Evolutionary conservation across 352 stramenopile species (phyloP).

Genomic region (Phytophthora idaei): DNA sequence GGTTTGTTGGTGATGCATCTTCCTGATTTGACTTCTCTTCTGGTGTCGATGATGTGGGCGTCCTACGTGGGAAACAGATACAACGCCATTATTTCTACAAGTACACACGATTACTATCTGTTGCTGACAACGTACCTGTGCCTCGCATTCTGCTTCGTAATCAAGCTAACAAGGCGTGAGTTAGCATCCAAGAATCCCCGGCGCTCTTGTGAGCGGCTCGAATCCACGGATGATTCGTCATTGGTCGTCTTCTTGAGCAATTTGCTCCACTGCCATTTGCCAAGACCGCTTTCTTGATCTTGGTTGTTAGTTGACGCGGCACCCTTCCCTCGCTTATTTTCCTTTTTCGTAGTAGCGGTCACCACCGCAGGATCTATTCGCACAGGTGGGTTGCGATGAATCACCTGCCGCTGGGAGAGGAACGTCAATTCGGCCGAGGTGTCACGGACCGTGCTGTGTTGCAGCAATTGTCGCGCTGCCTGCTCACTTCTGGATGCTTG

Average conservation of each 20-base stretch:
- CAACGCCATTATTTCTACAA: not conserved
- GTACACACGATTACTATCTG: not conserved
- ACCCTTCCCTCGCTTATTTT: conserved; percentile 45
- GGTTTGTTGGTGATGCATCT: conserved; percentile 2
- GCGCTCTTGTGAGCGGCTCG: conserved; percentile 28
- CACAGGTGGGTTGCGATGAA: conserved; percentile 73
- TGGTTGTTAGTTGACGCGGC: conserved; percentile 19
- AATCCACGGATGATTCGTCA: conserved; percentile 16
- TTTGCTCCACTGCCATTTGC: conserved; percentile 72
- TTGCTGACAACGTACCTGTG: conserved; percentile 25
- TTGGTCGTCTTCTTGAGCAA: conserved; percentile 50
- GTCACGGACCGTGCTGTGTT: conserved; percentile 53
- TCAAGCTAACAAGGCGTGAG: conserved; percentile 34
- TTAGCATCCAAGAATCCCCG: conserved; percentile 33
- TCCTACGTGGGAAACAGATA: conserved; percentile 1
- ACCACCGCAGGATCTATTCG: conserved; percentile 28
- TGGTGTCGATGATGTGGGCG: not conserved
- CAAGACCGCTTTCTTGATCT: conserved; percentile 47
- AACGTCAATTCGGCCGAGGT: conserved; percentile 76
- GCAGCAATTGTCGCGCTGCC: conserved; percentile 39
- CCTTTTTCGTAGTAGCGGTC: conserved; percentile 29
- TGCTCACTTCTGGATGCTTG: conserved; percentile 29
- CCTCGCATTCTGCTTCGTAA: conserved; percentile 36
- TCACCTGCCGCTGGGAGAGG: conserved; percentile 80
- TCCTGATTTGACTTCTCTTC: conserved; percentile 1